Percentiles rank a stretch among this genome's conserved stretches.
Evolutionary conservation across 352 stramenopile genomes (phyloP).

Genomic region (Hyaloperonospora arabidopsidis): DNA sequence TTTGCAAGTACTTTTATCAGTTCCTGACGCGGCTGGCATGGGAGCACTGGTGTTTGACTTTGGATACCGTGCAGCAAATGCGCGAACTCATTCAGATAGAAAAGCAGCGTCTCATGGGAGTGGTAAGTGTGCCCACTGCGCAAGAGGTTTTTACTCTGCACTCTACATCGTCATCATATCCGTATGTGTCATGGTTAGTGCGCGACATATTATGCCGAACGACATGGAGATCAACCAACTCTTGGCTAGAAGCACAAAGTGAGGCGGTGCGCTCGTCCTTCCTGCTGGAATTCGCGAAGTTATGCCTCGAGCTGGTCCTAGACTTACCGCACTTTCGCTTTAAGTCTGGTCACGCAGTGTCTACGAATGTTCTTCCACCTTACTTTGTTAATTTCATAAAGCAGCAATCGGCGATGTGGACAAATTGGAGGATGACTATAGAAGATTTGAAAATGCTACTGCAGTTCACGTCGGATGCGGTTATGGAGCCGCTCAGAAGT

Average conservation of each 20-base stretch:
- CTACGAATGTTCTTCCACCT: constrained; percentile 61
- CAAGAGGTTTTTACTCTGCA: constrained; percentile 21
- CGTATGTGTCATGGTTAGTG: constrained; percentile 80
- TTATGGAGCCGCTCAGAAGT: constrained; percentile 45
- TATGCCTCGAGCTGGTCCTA: constrained; percentile 70
- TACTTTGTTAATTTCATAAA: constrained; percentile 87
- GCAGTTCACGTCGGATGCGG: constrained; percentile 45
- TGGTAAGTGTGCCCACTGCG: constrained; percentile 8
- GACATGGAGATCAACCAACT: constrained; percentile 69
- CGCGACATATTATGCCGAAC: constrained; percentile 72
- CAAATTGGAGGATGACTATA: constrained; percentile 62
- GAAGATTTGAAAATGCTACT: constrained; percentile 51
- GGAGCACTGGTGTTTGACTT: constrained; percentile 77
- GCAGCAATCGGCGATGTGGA: constrained; percentile 59
- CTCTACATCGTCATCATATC: constrained; percentile 51
- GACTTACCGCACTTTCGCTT: constrained; percentile 69
- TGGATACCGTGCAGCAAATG: constrained; percentile 82
- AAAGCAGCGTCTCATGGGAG: constrained; percentile 40
- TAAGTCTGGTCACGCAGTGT: constrained; percentile 34
- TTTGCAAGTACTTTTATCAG: constrained; percentile 78
- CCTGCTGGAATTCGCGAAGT: constrained; percentile 58
- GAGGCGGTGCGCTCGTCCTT: constrained; percentile 60
- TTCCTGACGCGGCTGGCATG: constrained; percentile 73
- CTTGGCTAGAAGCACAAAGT: constrained; percentile 51
- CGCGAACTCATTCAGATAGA: constrained; percentile 60